Evolutionary conservation across 73 alveolate species (phyloP).

Genomic region (Tetrahymena elliotti): DNA sequence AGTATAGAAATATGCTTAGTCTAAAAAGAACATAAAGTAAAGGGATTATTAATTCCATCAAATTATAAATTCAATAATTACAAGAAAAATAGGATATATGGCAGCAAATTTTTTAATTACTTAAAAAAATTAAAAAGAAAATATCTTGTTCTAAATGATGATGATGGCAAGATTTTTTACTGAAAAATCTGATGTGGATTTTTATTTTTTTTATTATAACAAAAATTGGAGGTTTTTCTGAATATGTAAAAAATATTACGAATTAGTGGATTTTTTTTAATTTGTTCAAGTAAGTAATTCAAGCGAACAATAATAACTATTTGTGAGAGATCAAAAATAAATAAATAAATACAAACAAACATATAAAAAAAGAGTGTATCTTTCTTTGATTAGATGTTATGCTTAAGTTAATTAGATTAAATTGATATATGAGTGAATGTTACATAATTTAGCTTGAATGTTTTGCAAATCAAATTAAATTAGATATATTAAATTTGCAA

Average conservation of each 20-base stretch:
- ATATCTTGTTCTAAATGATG: too few species aligned
- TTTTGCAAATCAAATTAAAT: too few species aligned
- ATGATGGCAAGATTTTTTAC: neutral
- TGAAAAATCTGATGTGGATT: neutral
- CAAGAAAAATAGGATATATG: too few species aligned
- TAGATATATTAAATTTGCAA: neutral
- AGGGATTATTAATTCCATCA: too few species aligned
- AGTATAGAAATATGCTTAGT: too few species aligned
- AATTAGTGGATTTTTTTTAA: neutral
- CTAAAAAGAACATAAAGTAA: too few species aligned
- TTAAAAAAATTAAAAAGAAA: too few species aligned
- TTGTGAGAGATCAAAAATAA: neutral
- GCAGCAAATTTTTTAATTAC: too few species aligned
- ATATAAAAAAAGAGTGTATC: neutral
- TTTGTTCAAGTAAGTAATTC: neutral
- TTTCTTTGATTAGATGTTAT: neutral
- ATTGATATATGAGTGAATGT: too few species aligned
- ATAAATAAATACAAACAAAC: neutral
- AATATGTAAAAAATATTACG: neutral
- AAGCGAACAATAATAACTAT: neutral
- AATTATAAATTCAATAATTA: too few species aligned
- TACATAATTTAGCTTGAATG: neutral
- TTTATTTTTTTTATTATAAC: neutral
- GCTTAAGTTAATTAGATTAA: neutral
- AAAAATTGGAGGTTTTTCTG: neutral